Percentiles rank a stretch among this genome's conserved stretches.
Conservation (phyloP, 2,329 filamentous ascomycete species). For the Pyricularia sp. region DNA sequence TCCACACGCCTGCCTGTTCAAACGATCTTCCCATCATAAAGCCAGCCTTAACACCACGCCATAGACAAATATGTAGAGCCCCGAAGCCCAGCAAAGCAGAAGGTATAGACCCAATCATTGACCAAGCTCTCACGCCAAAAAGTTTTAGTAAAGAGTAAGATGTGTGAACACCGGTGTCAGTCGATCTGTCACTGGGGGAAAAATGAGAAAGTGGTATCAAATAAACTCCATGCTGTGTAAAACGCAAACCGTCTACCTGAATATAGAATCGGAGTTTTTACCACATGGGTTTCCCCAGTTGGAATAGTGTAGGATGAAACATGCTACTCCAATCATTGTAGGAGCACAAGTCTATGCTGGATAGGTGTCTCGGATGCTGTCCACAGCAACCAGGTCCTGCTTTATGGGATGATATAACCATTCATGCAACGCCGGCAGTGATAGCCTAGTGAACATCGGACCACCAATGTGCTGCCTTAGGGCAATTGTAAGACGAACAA, state of each 20-base stretch:
- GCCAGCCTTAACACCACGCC: background rate
- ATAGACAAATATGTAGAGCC: background rate
- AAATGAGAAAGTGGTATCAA: background rate
- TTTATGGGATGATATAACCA: background rate
- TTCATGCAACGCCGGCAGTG: background rate
- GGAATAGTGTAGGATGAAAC: background rate
- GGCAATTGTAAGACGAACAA: background rate
- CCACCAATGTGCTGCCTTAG: background rate
- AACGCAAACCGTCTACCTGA: background rate
- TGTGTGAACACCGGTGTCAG: background rate
- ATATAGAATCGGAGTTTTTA: background rate
- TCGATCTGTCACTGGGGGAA: background rate
- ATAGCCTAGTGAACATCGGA: background rate
- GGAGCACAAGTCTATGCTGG: background rate
- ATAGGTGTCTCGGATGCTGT: background rate
- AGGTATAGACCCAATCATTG: background rate
- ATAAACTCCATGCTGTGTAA: background rate
- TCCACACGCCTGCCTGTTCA: background rate
- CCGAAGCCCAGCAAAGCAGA: background rate
- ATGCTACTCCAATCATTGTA: background rate
- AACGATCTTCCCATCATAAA: background rate
- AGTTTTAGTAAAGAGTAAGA: background rate
- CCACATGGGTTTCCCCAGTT: background rate
- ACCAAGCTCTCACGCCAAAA: background rate
- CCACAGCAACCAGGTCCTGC: background rate